Evolutionary conservation across 768 basidiomycete species (phyloP).

Genomic region (Auricularia cornea): DNA sequence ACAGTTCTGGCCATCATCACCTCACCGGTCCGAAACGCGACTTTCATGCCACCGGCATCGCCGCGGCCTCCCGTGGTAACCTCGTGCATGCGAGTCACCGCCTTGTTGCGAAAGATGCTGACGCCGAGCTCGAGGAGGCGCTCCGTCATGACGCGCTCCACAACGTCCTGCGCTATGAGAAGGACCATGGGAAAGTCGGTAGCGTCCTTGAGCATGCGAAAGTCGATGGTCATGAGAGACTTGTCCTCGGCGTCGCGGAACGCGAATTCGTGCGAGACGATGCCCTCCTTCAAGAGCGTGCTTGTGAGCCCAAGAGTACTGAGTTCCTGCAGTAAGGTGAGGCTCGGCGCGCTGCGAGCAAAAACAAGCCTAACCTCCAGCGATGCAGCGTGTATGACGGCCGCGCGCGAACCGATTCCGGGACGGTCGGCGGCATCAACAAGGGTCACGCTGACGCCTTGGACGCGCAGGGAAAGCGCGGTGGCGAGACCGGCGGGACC

Average conservation of each 20-base stretch:
- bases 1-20: background rate
- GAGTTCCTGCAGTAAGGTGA: background rate
- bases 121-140: background rate
- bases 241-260: background rate
- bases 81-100: background rate
- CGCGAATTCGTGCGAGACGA: background rate
- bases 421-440: background rate
- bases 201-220: background rate
- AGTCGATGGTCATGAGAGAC: background rate
- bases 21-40: background rate
- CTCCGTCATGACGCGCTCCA: background rate
- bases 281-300: background rate
- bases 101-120: background rate
- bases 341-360: background rate
- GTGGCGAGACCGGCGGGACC: background rate
- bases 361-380: background rate
- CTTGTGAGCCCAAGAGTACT: background rate
- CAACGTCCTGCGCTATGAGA: background rate
- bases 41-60: background rate
- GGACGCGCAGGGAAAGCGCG: background rate
- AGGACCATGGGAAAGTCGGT: background rate
- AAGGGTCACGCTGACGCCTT: background rate
- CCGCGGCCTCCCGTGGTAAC: background rate
- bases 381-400: background rate
- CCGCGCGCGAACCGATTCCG: background rate